Base-by-base conservation (phyloP, 2,329 filamentous ascomycete genomes). In the Mollisia scopiformis region DNA sequence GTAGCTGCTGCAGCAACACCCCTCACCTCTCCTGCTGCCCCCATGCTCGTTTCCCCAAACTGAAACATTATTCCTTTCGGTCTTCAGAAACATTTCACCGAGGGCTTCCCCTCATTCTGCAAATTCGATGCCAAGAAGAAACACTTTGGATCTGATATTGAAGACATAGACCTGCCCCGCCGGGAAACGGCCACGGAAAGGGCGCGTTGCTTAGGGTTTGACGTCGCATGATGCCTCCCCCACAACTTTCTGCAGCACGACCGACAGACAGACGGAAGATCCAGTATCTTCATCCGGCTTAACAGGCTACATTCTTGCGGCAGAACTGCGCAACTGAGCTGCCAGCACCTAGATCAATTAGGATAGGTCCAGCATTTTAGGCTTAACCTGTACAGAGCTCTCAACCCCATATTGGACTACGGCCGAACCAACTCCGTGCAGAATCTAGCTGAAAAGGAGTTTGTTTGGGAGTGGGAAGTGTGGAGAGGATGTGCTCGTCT, bases 401-500 rank as follows among this genome's bases (percentile, higher is more conserved):
- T n/a, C 5, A 14, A 3, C 21, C 43, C 43, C 11, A 47, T 47
- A 13, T 21, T 47, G 49, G 46, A 14, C 33, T 31, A 28, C 49
- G 60, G 64, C 41, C 27, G 30, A 60, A 51, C 58, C 54, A 53
- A 55, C 55, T 57, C 59, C 59, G 59, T 53, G 50, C 25, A 39
- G 25, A 30, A 28, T 58, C 30, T 54, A 19, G 39, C 21, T 19
- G 46, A 37, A 57, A 28, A 30, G 35, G 33, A 39, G 31, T 53
- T 37, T 33, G 41, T 54, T 37, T 28, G 41, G 8, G n/a, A 27
- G 21, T 30, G 33, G 41, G 8, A 21, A 27, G 21, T 30, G 33
- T 49, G 53, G 47, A 23, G 43, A 46, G 21, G 60, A 63, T 63
- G 63, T 63, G 60, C 61, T 68, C 66, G 62, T 68, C 65, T 68